phyloP scores from a whole-genome alignment of 371 early-diverging fungal genomes.

The Apophysomyces sp. region DNA sequence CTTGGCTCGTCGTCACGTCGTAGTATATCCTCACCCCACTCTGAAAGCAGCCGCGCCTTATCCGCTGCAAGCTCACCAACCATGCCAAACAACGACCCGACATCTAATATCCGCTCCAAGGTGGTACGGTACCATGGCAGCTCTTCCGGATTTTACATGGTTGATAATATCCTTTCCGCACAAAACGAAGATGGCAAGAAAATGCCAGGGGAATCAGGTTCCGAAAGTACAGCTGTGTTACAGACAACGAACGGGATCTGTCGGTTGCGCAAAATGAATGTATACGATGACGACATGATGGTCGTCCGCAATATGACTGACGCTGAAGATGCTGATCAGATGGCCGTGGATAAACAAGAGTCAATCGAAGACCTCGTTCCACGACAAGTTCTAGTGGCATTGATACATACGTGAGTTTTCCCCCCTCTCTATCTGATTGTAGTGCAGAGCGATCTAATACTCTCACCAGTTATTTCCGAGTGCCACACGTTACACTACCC shows the following conservation, averaged over 20 bases:
- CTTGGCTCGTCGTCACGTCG: neutral
- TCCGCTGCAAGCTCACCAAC: neutral
- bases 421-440: neutral
- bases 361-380: constrained; percentile 16
- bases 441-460: neutral
- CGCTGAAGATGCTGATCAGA: constrained; percentile 21
- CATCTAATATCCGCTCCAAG: neutral
- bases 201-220: neutral
- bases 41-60: neutral
- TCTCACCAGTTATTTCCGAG: constrained; percentile 12
- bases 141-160: constrained; percentile 32
- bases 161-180: constrained; percentile 13
- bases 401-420: constrained; percentile 18
- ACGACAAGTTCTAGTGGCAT: constrained; percentile 10
- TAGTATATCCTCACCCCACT: neutral
- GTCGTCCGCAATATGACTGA: constrained; percentile 23
- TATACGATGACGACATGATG: constrained; percentile 26
- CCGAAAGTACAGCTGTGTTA: constrained; percentile 3
- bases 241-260: constrained; percentile 8
- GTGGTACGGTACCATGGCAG: constrained; percentile 28
- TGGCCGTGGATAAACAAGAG: constrained; percentile 18
- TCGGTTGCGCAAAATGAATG: constrained; percentile 15
- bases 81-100: neutral
- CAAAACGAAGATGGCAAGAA: neutral
- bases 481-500: constrained; percentile 19